phyloP scores from a whole-genome alignment of 768 basidiomycete species.

The Macrolepiota fuliginosa region DNA sequence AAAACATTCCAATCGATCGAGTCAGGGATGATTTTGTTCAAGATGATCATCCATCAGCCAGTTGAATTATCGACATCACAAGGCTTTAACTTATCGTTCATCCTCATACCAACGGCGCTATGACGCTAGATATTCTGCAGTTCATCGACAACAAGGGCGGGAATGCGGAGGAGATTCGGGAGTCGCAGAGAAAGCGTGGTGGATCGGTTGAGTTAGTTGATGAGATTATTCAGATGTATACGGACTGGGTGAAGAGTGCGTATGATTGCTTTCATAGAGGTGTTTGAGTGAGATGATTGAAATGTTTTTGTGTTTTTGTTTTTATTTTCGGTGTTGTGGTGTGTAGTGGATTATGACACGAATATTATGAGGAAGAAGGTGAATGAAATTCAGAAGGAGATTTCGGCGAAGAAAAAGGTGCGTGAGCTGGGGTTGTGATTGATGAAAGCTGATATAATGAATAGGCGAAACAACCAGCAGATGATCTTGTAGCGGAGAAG shows the following conservation, averaged over 20 bases:
- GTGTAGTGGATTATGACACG: slow-evolving; percentile 84
- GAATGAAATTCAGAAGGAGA: slow-evolving; percentile 93
- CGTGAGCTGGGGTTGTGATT: neutral
- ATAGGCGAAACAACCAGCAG: slow-evolving; percentile 89
- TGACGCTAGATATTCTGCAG: slow-evolving; percentile 80
- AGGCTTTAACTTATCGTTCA: neutral
- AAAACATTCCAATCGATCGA: slow-evolving; percentile 2
- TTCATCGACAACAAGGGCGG: slow-evolving; percentile 92
- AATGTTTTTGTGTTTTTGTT: slow-evolving; percentile 1
- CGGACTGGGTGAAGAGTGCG: slow-evolving; percentile 93
- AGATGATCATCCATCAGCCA: neutral
- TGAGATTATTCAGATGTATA: slow-evolving; percentile 89
- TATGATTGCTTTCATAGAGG: slow-evolving; percentile 17
- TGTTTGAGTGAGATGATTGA: neutral
- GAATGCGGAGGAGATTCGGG: slow-evolving; percentile 84
- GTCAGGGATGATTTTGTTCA: neutral
- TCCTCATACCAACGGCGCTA: slow-evolving; percentile 24
- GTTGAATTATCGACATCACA: neutral
- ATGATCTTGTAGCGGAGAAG: slow-evolving; percentile 84
- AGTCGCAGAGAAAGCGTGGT: slow-evolving; percentile 90
- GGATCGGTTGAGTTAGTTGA: slow-evolving; percentile 91
- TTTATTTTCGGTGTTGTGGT: no score
- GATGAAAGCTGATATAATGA: neutral
- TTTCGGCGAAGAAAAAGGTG: slow-evolving; percentile 91
- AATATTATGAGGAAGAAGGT: slow-evolving; percentile 77